Evolutionary conservation across 2,329 filamentous ascomycete species (phyloP), one percentile per base, ranked within the genome.

Genomic region (Aspergillus fructus): DNA sequence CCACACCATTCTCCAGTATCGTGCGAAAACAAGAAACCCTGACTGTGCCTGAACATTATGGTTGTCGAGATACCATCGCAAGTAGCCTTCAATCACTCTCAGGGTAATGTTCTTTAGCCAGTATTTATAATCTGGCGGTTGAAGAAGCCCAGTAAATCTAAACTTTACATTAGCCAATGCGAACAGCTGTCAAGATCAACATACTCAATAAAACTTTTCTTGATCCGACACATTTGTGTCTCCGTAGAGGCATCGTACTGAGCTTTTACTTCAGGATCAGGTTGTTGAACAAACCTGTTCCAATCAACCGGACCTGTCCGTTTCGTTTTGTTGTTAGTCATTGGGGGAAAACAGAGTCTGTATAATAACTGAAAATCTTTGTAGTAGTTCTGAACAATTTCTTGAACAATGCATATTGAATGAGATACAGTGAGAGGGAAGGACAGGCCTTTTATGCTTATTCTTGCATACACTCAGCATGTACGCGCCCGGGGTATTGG

Each of bases 111-210:
- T 53, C 51, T 41, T 39, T 45, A 39, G 39, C 50, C 37, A 41
- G 41, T 52, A 23, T 39, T 51, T 23, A 39, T 62, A 55, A 58
- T 62, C 27, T 55, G 19, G 30, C 42, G 33, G 52, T 41, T 58
- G n/a, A 58, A 53, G 52, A 59, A 55, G 50, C 49, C 47, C n/a
- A n/a, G 43, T 45, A 53, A 59, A 59, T 50, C 58, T 59, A 45
- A 21, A 23, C 9, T 33, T 23, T 40, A 23, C 21, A 43, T 58
- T 48, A 58, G 42, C 39, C 40, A 49, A n/a, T 52, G 49, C 24
- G 49, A 52, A 23, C 39, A 52, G 23, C 34, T 42, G 17, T 49
- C 45, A 42, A 49, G 12, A 58, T 42, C 23, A 45, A 45, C 42
- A 23, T 45, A 45, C 42, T 45, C 15, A 23, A 12, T 23, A 45